Evolutionary conservation across 2,329 filamentous ascomycete species (phyloP), one percentile per base, ranked within the genome.

Genomic region (Aspergillus piperis): DNA sequence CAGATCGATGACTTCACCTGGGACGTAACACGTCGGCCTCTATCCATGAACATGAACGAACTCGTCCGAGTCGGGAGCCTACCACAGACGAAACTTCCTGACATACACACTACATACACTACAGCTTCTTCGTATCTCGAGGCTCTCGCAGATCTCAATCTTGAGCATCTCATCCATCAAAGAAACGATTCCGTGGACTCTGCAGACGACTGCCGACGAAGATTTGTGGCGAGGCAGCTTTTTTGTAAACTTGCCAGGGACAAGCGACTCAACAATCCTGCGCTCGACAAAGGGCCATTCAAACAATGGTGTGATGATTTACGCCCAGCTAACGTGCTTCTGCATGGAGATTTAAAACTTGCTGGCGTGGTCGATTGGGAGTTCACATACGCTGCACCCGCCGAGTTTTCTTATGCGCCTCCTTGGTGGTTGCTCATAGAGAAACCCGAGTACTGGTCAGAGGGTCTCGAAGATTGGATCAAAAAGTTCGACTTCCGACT

Each of bases 81-180:
- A 3, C 39, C 39, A 1, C 6, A 17, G 1, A 4, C 7, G 0
- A n/a, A 17, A 2, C n/a, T 41, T 8, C 39, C 39, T 0, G 2
- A 2, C 2, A 8, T 30, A 30, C 30, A 39, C 19, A 57, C 23
- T 42, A 38, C 64, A 8, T 79, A 73, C 56, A n/a, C 48, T 3
- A 66, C 69, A 8, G 65, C 75, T 6, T 71, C 75, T 19, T 71
- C 75, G n/a, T 81, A 78, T 71, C 77, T 76, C 48, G 47, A 48
- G 21, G 71, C 70, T 1, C 67, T 81, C 13, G 76, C 79, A 4
- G 73, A 80, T 7, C 73, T 79, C 66, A 77, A 83, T 54, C 66
- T 83, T 4, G 68, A 68, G 32, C 77, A 80, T 41, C 62, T 80
- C 11, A 57, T 61, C 19, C 70, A 70, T 10, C 78, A 80, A 60